Conservation (phyloP, 1,284 basidiomycete genomes). For the Pholiota adiposa region DNA sequence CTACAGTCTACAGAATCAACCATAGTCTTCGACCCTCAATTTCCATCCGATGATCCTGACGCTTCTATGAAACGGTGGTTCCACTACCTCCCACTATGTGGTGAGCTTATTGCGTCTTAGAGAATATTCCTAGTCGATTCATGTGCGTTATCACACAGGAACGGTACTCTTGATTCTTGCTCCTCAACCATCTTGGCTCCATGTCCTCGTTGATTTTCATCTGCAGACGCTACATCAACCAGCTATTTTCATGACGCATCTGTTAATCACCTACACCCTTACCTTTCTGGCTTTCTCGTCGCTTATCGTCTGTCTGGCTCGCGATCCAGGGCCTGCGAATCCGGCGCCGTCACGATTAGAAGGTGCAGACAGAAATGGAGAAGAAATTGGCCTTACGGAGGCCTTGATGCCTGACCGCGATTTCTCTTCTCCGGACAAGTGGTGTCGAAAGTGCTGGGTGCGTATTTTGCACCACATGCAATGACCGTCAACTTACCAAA, state of each 20-base stretch:
- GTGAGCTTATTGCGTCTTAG: slow-evolving; percentile 39
- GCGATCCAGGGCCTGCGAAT: slow-evolving; percentile 74
- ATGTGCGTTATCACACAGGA: slow-evolving; percentile 39
- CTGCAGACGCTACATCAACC: slow-evolving; percentile 55
- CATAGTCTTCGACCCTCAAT: slow-evolving; percentile 16
- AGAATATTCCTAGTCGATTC: background rate
- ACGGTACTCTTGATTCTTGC: slow-evolving; percentile 62
- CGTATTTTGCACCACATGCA: slow-evolving; percentile 15
- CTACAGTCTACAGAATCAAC: slow-evolving; percentile 20
- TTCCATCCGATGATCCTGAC: slow-evolving; percentile 31
- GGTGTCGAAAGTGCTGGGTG: slow-evolving; percentile 77
- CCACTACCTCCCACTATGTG: slow-evolving; percentile 57
- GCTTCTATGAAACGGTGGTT: slow-evolving; percentile 52
- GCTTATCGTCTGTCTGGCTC: slow-evolving; percentile 68
- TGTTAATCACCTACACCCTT: slow-evolving; percentile 61
- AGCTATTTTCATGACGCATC: slow-evolving; percentile 52
- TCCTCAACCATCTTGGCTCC: slow-evolving; percentile 74
- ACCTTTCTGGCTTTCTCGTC: slow-evolving; percentile 71
- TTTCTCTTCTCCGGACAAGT: slow-evolving; percentile 58
- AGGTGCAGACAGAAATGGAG: slow-evolving; percentile 29
- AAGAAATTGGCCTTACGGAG: slow-evolving; percentile 59
- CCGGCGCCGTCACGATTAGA: slow-evolving; percentile 27
- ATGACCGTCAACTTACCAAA: background rate
- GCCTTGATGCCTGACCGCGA: slow-evolving; percentile 62
- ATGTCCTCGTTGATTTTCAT: slow-evolving; percentile 69